These are phyloP conservation scores for Phytopythium ostracodes DNA, from an alignment of 352 stramenopile species.

Conservation along the genomic window DNA sequence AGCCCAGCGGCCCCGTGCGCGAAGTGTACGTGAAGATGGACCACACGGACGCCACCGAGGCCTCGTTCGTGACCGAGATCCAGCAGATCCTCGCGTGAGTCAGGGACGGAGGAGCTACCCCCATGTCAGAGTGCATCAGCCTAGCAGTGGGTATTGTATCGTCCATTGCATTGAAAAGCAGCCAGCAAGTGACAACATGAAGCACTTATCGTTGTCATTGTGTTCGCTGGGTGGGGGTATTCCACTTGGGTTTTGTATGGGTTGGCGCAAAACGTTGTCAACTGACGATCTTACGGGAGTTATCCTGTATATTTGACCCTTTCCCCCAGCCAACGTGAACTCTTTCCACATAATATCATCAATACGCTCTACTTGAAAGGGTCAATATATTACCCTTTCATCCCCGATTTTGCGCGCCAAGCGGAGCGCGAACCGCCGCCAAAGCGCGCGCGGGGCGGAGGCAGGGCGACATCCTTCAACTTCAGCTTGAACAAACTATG, in stretches of 20 bases:
- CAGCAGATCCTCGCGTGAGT: constrained; percentile 17
- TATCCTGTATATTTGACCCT: not conserved
- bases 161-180: too few species aligned
- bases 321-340: not conserved
- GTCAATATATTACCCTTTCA: not conserved
- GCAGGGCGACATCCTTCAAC: not conserved
- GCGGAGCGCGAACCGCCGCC: not conserved
- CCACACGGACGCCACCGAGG: constrained; percentile 16
- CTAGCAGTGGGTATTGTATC: too few species aligned
- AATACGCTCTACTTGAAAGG: not conserved
- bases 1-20: constrained; percentile 19
- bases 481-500: constrained; percentile 3
- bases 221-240: not conserved
- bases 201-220: too few species aligned
- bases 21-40: constrained; percentile 34
- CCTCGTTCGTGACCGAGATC: constrained; percentile 28
- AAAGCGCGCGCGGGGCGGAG: not conserved
- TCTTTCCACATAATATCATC: not conserved
- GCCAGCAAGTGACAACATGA: not conserved
- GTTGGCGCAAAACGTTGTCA: not conserved
- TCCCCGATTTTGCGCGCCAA: constrained; percentile 7
- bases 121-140: not conserved
- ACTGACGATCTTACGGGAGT: too few species aligned
- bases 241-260: not conserved
- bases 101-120: not conserved